These are phyloP conservation scores for Apiospora aurea DNA, from an alignment of 2,329 filamentous ascomycete genomes.

Conservation along the genomic window DNA sequence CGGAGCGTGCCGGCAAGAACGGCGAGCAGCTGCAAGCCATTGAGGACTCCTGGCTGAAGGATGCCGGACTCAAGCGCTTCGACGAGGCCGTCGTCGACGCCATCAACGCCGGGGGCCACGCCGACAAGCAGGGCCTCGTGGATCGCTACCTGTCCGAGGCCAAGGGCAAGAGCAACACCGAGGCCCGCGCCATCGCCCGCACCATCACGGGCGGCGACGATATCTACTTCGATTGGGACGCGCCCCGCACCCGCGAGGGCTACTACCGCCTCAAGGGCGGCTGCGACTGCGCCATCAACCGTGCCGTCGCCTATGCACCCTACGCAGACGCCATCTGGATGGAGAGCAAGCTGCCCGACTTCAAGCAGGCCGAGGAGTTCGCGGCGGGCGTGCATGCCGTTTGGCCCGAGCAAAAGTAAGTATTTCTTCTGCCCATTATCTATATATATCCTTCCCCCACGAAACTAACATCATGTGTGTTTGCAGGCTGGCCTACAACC, in stretches of 20 bases:
- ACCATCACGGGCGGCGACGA: conserved; percentile 76
- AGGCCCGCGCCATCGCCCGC: conserved; percentile 82
- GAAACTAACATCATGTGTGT: background rate
- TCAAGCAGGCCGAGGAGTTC: conserved; percentile 88
- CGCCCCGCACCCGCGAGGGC: conserved; percentile 90
- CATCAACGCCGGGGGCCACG: conserved; percentile 72
- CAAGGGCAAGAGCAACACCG: conserved; percentile 85
- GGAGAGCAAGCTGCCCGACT: conserved; percentile 98
- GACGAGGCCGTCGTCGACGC: conserved; percentile 86
- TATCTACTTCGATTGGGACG: conserved; percentile 92
- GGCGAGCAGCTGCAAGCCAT: conserved; percentile 86
- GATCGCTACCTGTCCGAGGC: conserved; percentile 70
- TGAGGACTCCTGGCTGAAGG: conserved; percentile 84
- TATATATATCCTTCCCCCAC: background rate
- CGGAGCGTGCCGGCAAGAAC: conserved; percentile 81
- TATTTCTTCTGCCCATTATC: conserved; percentile 31
- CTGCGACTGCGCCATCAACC: conserved; percentile 88
- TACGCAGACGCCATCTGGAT: conserved; percentile 99
- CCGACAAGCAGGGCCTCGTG: conserved; percentile 74
- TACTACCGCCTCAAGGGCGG: conserved; percentile 94
- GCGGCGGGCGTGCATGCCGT: conserved; percentile 91
- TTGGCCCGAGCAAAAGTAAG: conserved; percentile 95
- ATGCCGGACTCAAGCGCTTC: conserved; percentile 87
- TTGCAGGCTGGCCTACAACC: conserved; percentile 89
- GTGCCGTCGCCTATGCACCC: conserved; percentile 88